Percentiles rank a stretch among this genome's conserved stretches.
Evolutionary conservation across 331 rosid genomes (phyloP).

Genomic region (Cydonia oblonga): DNA sequence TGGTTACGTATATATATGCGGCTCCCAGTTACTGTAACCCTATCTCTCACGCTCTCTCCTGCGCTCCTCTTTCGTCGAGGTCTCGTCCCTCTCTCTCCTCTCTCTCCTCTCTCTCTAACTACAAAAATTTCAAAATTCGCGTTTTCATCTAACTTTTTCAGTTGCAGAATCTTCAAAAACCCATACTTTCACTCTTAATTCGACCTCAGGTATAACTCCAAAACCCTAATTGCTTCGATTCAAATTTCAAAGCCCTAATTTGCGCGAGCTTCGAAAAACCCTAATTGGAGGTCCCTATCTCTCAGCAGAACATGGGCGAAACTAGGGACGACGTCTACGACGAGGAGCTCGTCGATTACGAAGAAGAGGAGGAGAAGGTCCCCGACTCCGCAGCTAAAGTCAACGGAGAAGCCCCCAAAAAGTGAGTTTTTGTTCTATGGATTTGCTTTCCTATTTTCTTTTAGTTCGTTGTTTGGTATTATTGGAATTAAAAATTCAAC

Average conservation of each 20-base stretch:
- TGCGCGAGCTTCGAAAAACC: background rate
- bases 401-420: conserved; percentile 88
- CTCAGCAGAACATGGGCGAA: conserved; percentile 70
- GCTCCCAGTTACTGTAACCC: conserved; percentile 3
- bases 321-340: conserved; percentile 86
- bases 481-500: background rate
- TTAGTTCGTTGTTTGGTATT: background rate
- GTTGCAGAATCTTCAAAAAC: conserved; percentile 59
- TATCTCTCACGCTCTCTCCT: background rate
- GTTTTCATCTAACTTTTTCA: conserved; percentile 65
- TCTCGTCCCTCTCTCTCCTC: conserved; percentile 12
- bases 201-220: conserved; percentile 31
- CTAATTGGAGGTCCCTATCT: background rate
- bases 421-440: conserved; percentile 29
- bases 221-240: conserved; percentile 34
- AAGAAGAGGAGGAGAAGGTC: conserved; percentile 91
- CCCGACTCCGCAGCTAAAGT: conserved; percentile 80
- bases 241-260: conserved; percentile 13
- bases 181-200: conserved; percentile 23
- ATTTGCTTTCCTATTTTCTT: background rate
- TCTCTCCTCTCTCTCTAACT: conserved; percentile 5
- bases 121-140: conserved; percentile 12
- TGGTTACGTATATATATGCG: background rate
- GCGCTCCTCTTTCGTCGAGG: conserved; percentile 14
- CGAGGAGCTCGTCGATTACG: conserved; percentile 96